Conservation (phyloP, 148 eudicot species). For the Rhododendron williamsianum region DNA sequence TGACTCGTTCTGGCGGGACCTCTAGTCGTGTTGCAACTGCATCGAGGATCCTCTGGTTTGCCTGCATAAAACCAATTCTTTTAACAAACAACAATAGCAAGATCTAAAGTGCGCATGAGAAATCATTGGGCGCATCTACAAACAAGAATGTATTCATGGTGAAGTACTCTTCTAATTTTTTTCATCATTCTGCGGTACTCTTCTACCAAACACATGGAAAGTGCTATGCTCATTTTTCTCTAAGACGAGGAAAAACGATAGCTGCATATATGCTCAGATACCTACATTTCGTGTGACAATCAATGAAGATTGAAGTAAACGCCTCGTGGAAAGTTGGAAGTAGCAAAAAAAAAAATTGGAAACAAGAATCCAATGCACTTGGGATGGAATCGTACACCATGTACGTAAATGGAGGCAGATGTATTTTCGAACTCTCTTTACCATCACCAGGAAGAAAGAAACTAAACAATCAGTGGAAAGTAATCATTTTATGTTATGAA, state of each 20-base stretch:
- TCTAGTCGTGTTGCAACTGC: conserved; percentile 67
- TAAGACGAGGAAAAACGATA: background rate
- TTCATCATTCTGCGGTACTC: too few relatives aligned
- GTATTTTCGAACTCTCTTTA: background rate
- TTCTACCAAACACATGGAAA: background rate
- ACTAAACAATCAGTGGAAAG: background rate
- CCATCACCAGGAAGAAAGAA: background rate
- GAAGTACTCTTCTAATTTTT: background rate
- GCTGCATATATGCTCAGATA: background rate
- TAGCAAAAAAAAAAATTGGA: background rate
- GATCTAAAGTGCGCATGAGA: background rate
- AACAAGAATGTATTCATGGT: background rate
- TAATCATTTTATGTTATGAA: background rate
- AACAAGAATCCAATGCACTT: background rate
- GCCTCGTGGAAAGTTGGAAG: background rate
- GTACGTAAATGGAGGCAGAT: background rate
- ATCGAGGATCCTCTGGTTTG: conserved; percentile 89
- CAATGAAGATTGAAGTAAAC: background rate
- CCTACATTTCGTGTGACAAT: background rate
- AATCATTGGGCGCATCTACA: background rate
- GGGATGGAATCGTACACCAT: background rate
- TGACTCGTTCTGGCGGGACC: conserved; percentile 67
- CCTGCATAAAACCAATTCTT: conserved; percentile 37
- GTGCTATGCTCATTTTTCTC: background rate
- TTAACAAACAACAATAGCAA: background rate